Evolutionary conservation across 495 filamentous ascomycete genomes (phyloP).

Genomic region (Aspergillus campestris): DNA sequence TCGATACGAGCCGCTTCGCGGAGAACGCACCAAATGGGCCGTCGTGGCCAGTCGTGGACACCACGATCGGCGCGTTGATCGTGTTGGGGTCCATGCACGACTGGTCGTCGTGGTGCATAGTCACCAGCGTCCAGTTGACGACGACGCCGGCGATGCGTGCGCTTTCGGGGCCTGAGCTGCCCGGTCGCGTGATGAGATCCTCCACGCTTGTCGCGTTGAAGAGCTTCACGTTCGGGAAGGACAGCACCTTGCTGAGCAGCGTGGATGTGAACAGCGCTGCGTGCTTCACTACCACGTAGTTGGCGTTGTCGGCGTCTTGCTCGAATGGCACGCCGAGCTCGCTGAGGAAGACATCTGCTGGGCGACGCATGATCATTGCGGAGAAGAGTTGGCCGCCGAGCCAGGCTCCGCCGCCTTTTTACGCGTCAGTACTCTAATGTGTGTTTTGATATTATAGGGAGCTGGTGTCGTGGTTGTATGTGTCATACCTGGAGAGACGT

Average conservation of each 20-base stretch:
- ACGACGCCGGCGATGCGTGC: constrained; percentile 79
- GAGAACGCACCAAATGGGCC: constrained; percentile 86
- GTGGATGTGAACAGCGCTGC: constrained; percentile 86
- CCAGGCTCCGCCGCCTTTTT: constrained; percentile 73
- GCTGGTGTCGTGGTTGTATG: too few species aligned
- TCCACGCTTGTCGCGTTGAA: constrained; percentile 91
- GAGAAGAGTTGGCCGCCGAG: constrained; percentile 86
- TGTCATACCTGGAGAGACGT: constrained; percentile 67
- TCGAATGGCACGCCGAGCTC: constrained; percentile 81
- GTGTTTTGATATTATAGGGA: background rate
- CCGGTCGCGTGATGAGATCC: constrained; percentile 73
- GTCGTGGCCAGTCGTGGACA: constrained; percentile 85
- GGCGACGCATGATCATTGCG: constrained; percentile 91
- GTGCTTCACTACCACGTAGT: constrained; percentile 88
- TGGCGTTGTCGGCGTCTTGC: constrained; percentile 72
- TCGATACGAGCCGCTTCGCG: constrained; percentile 75
- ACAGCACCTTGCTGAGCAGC: constrained; percentile 67
- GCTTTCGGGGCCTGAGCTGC: constrained; percentile 29
- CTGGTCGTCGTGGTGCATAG: constrained; percentile 87
- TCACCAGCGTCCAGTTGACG: constrained; percentile 88
- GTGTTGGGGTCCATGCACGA: constrained; percentile 95
- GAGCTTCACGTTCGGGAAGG: constrained; percentile 85
- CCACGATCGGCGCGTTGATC: constrained; percentile 79
- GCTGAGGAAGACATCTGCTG: constrained; percentile 71
- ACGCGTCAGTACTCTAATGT: background rate